phyloP scores from a whole-genome alignment of 129 eudicot species.

The Pittosporum tobira region DNA sequence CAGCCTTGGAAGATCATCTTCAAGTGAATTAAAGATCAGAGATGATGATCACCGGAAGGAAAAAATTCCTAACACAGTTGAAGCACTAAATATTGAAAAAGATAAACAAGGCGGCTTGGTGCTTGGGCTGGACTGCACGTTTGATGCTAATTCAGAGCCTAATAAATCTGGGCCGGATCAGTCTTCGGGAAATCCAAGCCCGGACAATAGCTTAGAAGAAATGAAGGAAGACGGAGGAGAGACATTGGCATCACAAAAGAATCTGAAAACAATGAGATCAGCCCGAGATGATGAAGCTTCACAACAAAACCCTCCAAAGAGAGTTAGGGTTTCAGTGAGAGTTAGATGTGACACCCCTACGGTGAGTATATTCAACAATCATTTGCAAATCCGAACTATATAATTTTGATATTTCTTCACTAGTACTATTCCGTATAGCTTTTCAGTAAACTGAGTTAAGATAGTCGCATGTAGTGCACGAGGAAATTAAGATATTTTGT shows the following conservation, averaged over 20 bases:
- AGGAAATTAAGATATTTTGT: too few relatives aligned
- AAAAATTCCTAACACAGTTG: constrained; percentile 16
- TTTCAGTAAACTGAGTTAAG: not conserved
- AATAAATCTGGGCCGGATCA: constrained; percentile 13
- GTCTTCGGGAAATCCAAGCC: constrained; percentile 32
- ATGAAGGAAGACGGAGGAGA: constrained; percentile 42
- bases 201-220: constrained; percentile 60
- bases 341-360: constrained; percentile 94
- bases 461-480: too few relatives aligned
- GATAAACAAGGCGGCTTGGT: constrained; percentile 28
- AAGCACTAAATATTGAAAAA: constrained; percentile 4
- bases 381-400: not conserved
- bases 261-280: constrained; percentile 25
- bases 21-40: constrained; percentile 28
- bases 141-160: constrained; percentile 34
- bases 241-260: constrained; percentile 41
- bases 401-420: too few relatives aligned
- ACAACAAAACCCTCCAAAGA: constrained; percentile 63
- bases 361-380: constrained; percentile 28
- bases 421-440: too few relatives aligned
- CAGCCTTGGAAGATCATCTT: constrained; percentile 64
- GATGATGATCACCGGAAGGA: constrained; percentile 16
- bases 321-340: constrained; percentile 96
- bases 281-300: constrained; percentile 52
- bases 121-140: constrained; percentile 57